Evolutionary conservation across 73 alveolate species (phyloP).

Genomic region (Stentor roeselii): DNA sequence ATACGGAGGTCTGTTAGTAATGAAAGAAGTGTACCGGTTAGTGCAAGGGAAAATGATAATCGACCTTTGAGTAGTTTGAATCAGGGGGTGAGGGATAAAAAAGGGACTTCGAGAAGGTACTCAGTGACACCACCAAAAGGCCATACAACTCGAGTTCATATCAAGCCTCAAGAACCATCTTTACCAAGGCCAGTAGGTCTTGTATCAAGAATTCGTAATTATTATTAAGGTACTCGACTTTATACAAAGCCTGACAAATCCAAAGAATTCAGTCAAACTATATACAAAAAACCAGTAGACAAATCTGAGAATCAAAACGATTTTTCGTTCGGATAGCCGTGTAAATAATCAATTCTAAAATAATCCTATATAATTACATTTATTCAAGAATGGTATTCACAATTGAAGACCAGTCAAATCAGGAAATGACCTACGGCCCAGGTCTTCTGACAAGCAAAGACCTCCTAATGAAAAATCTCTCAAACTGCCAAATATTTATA

Average conservation of each 20-base stretch:
- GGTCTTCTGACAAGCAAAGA: background rate
- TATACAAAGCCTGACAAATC: background rate
- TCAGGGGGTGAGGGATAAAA: background rate
- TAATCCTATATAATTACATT: too few species aligned
- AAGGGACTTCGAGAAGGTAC: slow-evolving; percentile 37
- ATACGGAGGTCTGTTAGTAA: background rate
- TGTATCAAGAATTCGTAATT: background rate
- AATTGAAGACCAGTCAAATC: too few species aligned
- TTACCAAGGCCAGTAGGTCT: background rate
- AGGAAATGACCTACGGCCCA: too few species aligned
- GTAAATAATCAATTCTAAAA: too few species aligned
- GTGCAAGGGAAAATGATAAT: background rate
- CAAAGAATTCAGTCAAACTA: background rate
- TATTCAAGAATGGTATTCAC: too few species aligned
- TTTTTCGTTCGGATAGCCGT: slow-evolving; percentile 3
- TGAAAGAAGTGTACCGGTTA: background rate
- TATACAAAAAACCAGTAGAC: too few species aligned
- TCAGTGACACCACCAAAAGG: slow-evolving; percentile 18
- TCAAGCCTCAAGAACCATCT: background rate
- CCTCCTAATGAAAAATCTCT: background rate
- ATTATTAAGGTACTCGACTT: background rate
- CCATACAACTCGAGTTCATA: background rate
- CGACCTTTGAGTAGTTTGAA: background rate
- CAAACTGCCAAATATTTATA: background rate
- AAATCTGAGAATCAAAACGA: background rate